These are phyloP conservation scores for Nothopassalora personata DNA, from an alignment of 2,329 filamentous ascomycete species.

Conservation along the genomic window DNA sequence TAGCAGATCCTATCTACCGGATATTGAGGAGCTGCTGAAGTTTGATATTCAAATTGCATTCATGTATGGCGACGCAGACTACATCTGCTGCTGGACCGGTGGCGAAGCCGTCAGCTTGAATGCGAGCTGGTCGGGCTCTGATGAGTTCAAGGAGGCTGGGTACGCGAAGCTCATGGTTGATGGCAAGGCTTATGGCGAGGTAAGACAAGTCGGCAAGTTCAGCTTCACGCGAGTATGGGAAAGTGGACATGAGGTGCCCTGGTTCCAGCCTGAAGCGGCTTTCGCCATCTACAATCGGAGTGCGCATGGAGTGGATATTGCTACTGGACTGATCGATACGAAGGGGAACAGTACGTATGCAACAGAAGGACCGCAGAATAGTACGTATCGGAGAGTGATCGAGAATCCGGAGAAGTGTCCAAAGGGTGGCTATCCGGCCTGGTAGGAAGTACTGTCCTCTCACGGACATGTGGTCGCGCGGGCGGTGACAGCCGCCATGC, in stretches of 20 bases:
- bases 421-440: background rate
- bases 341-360: constrained; percentile 4
- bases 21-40: constrained; percentile 36
- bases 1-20: constrained; percentile 44
- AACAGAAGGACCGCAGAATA: constrained; percentile 1
- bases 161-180: constrained; percentile 37
- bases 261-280: constrained; percentile 41
- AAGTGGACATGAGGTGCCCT: constrained; percentile 46
- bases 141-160: constrained; percentile 37
- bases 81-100: constrained; percentile 43
- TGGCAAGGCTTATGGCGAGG: constrained; percentile 45
- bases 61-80: constrained; percentile 48
- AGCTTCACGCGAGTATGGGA: constrained; percentile 47
- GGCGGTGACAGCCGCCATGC: too few relatives aligned
- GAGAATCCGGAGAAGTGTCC: background rate
- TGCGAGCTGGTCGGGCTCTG: constrained; percentile 29
- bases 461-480: background rate
- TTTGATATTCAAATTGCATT: constrained; percentile 39
- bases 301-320: constrained; percentile 1
- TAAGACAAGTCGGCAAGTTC: constrained; percentile 47
- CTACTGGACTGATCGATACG: constrained; percentile 2
- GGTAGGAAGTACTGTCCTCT: background rate
- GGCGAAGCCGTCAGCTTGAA: constrained; percentile 32
- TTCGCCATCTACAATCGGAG: constrained; percentile 7
- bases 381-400: constrained; percentile 1